Percentiles rank a stretch among this genome's conserved stretches.
Evolutionary conservation across 768 basidiomycete species (phyloP).

Genomic region (Tephrocybe sp.): DNA sequence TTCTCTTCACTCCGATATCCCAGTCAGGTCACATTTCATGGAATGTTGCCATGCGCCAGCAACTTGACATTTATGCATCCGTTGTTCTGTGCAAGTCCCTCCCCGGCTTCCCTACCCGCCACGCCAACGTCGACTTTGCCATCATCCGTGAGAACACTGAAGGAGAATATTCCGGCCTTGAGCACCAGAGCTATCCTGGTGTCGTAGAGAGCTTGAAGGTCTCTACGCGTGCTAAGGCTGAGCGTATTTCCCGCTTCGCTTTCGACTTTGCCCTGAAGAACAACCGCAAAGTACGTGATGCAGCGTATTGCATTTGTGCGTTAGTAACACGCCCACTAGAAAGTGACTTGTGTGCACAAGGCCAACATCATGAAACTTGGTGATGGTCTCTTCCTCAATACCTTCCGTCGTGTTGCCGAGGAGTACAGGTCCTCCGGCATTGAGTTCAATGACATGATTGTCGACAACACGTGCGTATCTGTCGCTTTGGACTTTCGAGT

Average conservation of each 20-base stretch:
- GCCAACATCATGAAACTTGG: constrained; percentile 99
- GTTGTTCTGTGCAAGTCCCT: constrained; percentile 98
- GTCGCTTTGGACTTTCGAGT: background rate
- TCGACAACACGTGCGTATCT: constrained; percentile 86
- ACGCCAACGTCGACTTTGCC: constrained; percentile 96
- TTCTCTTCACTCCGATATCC: constrained; percentile 97
- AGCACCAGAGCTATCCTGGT: constrained; percentile 97
- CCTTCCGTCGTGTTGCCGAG: constrained; percentile 94
- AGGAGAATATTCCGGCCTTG: constrained; percentile 98
- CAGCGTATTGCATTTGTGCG: background rate
- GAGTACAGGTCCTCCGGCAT: constrained; percentile 95
- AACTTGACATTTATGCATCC: constrained; percentile 98
- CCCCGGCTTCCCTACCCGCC: constrained; percentile 93
- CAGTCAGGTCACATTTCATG: constrained; percentile 97
- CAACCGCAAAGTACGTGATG: constrained; percentile 77
- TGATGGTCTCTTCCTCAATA: constrained; percentile 98
- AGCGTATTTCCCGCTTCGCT: constrained; percentile 95
- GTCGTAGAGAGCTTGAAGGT: constrained; percentile 99
- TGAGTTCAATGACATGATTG: constrained; percentile 96
- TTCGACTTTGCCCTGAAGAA: constrained; percentile 99
- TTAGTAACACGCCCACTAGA: constrained; percentile 45
- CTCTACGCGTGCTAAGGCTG: constrained; percentile 91
- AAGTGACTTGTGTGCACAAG: constrained; percentile 99
- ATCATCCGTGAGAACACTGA: constrained; percentile 99
- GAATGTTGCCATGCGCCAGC: constrained; percentile 99